Base-by-base conservation (phyloP, 768 basidiomycete genomes). In the Phaeotremella skinneri region DNA sequence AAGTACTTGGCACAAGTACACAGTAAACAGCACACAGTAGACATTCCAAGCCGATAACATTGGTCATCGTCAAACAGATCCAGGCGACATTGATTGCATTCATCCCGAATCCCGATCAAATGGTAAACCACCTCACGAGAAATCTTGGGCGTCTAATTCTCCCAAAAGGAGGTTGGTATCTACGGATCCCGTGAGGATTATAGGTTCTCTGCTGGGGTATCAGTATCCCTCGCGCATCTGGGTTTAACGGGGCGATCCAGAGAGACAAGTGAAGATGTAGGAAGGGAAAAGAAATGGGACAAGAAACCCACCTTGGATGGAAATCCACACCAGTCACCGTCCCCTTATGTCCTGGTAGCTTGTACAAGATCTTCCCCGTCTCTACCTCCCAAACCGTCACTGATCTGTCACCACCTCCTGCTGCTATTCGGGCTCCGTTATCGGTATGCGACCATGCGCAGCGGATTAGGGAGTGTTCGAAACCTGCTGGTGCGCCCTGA, bases 291-390 rank as follows among this genome's bases (percentile, higher is more conserved):
- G 49, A 30, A 7, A 30, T 31, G n/a, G n/a, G n/a, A n/a, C n/a
- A n/a, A n/a, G n/a, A 13, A 23, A 81, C 91, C 64, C 76, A 94
- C 91, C 87, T 90, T 7, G 94, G 92, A 75, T 94, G 91, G 81
- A 94, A 96, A 68, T 94, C 96, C 0, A 91, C 90, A n/a, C 87
- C 81, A 1, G 91, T 92, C 14, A 98, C 92, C 0, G 93, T 93
- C 11, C 94, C 93, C 76, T 91, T 96, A 77, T 99, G 94, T 14
- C 94, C 94, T 37, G 94, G 91, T 56, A 97, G 82, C 56, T 77
- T 76, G 58, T 78, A 78, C 60, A 71, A 34, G 11, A 78, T 64
- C 52, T 74, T 73, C 20, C 70, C 70, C 23, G 54, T 67, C 52
- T 75, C 72, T 13, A 76, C 73, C 26, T 78, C 76, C 78, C 79